Base-by-base conservation (phyloP, 2,329 filamentous ascomycete species). In the Teratosphaeria nubilosa region DNA sequence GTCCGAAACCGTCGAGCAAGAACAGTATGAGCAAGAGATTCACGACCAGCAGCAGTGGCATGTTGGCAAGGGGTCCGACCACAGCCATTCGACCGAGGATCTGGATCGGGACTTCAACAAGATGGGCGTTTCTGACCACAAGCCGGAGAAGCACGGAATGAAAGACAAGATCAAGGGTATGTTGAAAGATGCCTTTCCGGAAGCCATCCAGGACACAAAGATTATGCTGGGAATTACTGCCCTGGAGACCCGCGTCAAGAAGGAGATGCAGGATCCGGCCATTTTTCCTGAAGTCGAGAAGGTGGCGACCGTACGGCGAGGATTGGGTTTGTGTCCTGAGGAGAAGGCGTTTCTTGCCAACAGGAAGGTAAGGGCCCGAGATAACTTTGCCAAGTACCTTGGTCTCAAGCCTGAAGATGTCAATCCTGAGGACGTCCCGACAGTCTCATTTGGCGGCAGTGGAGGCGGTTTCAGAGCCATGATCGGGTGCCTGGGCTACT, bases 391-490 rank as follows among this genome's bases (percentile, higher is more conserved):
- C n/a, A 63, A 59, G 48, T 70, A 71, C 57, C 57, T 70, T 25
- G 68, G 65, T 32, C 45, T 69, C 31, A 61, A 66, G 48, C 64
- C 68, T 13, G 59, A 61, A 14, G 58, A 67, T 25, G 64, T 70
- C 14, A 56, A 70, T 56, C 68, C 68, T 6, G 63, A 67, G 31
- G 69, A 72, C 53, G 67, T 72, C 10, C 69, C 69, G 1, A 65
- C 56, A 9, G 60, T 72, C 10, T 64, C 68, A 1, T 69, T 71
- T 55, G 68, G 69, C 14, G 69, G 69, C 13, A 68, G 67, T 52
- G 69, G 69, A 31, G 69, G 68, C 32, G 68, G 68, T 1, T 69
- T 70, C 41, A 61, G 69, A 20, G 68, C 69, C 22, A 69, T 71
- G 66, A 62, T 70, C 32, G 64, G 60, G 2, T 58, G 64, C 53